A percentile compares a stretch with the other conserved stretches of the same genome.
Evolutionary conservation across 1,284 basidiomycete species (phyloP).

Genomic region (Stygiomarasmius scandens): DNA sequence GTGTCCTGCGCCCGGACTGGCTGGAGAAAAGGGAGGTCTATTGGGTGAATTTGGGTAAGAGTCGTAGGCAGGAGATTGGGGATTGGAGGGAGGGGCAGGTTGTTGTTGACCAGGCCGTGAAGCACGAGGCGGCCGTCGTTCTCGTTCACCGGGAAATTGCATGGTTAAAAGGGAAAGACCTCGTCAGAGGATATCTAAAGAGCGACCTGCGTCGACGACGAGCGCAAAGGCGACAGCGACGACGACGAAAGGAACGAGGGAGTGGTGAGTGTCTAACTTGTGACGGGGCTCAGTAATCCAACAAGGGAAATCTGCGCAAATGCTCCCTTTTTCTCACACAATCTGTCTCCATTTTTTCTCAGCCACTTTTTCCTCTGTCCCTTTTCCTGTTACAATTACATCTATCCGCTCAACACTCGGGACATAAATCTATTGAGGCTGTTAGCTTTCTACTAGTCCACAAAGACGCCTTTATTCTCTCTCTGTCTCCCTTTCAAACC

Average conservation of each 20-base stretch:
- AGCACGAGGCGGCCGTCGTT: constrained; percentile 17
- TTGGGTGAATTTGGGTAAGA: constrained; percentile 24
- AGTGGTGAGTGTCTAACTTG: constrained; percentile 2
- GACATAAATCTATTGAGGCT: background rate
- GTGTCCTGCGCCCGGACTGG: constrained; percentile 33
- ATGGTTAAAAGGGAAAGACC: background rate
- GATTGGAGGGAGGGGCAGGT: constrained; percentile 8
- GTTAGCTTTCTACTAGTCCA: background rate
- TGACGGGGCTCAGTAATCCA: background rate
- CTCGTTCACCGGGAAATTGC: constrained; percentile 7
- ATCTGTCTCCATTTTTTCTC: background rate
- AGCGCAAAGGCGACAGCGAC: background rate
- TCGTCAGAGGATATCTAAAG: background rate
- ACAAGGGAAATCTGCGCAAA: background rate
- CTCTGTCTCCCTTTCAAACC: background rate
- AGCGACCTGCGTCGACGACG: constrained; percentile 10
- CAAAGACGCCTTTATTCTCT: background rate
- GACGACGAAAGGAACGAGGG: background rate
- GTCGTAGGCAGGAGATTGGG: constrained; percentile 32
- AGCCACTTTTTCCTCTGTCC: background rate
- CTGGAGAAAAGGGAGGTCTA: constrained; percentile 28
- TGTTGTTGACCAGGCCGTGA: constrained; percentile 12
- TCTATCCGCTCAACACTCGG: background rate
- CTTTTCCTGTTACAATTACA: background rate
- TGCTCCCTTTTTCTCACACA: background rate